Conservation (phyloP, 352 stramenopile species). For the Phytopythium helicoides region DNA sequence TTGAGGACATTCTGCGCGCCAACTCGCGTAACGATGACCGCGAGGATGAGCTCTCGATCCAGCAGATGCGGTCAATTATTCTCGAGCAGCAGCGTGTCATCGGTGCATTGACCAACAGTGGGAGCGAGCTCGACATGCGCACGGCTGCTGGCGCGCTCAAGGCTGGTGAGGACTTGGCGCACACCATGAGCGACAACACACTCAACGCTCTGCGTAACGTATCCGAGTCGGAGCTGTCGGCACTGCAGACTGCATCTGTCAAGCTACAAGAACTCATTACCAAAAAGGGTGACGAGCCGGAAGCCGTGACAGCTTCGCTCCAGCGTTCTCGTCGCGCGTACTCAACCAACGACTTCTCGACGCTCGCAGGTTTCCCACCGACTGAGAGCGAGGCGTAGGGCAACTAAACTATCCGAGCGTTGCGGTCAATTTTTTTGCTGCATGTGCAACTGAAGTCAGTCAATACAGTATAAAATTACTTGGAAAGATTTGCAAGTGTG, state of each 20-base stretch:
- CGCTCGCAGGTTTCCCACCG: conserved; percentile 14
- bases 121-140: conserved; percentile 55
- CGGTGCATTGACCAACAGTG: conserved; percentile 49
- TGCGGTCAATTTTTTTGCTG: too few relatives aligned
- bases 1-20: conserved; percentile 94
- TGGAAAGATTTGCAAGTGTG: too few relatives aligned
- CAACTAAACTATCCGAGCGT: not conserved
- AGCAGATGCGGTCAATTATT: conserved; percentile 80
- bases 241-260: conserved; percentile 58
- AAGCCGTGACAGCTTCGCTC: conserved; percentile 44
- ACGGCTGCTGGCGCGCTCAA: conserved; percentile 5
- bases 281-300: conserved; percentile 14
- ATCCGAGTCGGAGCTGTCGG: conserved; percentile 63
- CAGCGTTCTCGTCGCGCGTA: conserved; percentile 53
- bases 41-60: conserved; percentile 65
- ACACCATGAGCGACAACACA: conserved; percentile 70
- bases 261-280: conserved; percentile 64
- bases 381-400: conserved; percentile 17
- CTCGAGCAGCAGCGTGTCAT: conserved; percentile 79
- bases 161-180: conserved; percentile 51
- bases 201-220: conserved; percentile 65
- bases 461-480: not conserved
- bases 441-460: too few relatives aligned
- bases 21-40: conserved; percentile 67
- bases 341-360: conserved; percentile 61